Percentiles rank a stretch among this genome's conserved stretches.
Conservation (phyloP, 2,329 filamentous ascomycete genomes). For the Paecilomyces sp. region DNA sequence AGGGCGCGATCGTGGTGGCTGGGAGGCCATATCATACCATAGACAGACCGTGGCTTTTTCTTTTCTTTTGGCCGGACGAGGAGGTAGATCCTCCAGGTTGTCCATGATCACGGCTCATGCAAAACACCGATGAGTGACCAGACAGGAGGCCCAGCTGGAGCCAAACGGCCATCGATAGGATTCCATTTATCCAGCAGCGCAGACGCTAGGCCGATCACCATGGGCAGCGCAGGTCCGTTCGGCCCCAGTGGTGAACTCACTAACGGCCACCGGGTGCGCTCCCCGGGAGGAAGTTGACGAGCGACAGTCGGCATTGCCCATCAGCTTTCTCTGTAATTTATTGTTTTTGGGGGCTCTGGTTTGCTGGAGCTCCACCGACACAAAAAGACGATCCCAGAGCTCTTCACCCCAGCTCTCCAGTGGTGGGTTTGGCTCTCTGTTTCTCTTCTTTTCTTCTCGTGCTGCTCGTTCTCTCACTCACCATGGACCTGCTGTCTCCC, state of each 20-base stretch:
- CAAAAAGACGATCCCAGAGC: neutral
- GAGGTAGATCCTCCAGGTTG: neutral
- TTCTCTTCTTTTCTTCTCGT: slow-evolving; percentile 1
- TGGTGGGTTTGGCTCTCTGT: neutral
- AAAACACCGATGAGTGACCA: neutral
- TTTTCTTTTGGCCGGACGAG: neutral
- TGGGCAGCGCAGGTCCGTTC: neutral
- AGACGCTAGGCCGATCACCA: slow-evolving; percentile 1
- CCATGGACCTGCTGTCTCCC: neutral
- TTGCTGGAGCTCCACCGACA: neutral
- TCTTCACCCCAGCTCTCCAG: neutral
- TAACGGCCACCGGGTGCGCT: neutral
- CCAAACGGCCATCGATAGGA: neutral
- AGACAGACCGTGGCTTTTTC: too few relatives aligned
- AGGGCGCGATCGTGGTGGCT: neutral
- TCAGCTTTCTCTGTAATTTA: neutral
- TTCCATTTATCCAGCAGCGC: slow-evolving; percentile 2
- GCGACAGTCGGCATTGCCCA: neutral
- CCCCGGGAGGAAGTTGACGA: neutral
- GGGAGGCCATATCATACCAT: neutral
- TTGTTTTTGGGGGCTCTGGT: too few relatives aligned
- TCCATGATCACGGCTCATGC: neutral
- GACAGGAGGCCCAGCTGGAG: neutral
- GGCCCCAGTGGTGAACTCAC: neutral
- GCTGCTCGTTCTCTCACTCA: neutral